Base-by-base conservation (phyloP, 2,329 filamentous ascomycete genomes). In the Arthrobotrys musiformis region DNA sequence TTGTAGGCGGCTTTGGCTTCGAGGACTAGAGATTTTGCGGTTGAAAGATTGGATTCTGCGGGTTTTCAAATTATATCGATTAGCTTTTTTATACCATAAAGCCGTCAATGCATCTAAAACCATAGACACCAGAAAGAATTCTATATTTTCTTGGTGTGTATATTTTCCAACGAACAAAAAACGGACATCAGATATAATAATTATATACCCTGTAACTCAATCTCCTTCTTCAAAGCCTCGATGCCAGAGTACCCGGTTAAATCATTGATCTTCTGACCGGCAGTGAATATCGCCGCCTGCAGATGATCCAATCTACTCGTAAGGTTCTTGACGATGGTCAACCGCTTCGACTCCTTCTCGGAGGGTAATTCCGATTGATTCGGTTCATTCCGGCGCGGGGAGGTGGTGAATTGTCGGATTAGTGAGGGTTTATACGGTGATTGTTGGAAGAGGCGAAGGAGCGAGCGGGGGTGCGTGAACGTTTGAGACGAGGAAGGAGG, bases 181-280 rank as follows among this genome's bases (percentile, higher is more conserved):
- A 63, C 56, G 56, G 50, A 77, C 58, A 66, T 70, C 54, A 58
- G 54, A 58, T 26, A 33, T 40, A 58, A 58, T 52, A 22, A 60
- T 56, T 85, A n/a, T n/a, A n/a, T n/a, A 88, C 88, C 88, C 84
- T 90, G 91, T 22, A 85, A 83, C 15, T 90, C 87, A 83, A 98
- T 98, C 73, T 92, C 89, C 8, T 86, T 85, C 83, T 97, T 96
- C 80, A 99, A 88, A 24, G 89, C 86, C 83, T 97, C 94, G 83
- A 99, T 98, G 48, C 91, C 90, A 0, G 92, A 92, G 86, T 98
- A 99, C 79, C 95, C 95, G 1, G 95, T 99, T 66, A 97, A 89
- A 81, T 94, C 93, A 84, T 97, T 99, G 84, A 99, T 89, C 74
- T 92, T 91, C 82, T 95, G 92, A 1, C 93, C 93, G 2, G 94